phyloP scores from a whole-genome alignment of 768 basidiomycete genomes.

The Trametes villosa region DNA sequence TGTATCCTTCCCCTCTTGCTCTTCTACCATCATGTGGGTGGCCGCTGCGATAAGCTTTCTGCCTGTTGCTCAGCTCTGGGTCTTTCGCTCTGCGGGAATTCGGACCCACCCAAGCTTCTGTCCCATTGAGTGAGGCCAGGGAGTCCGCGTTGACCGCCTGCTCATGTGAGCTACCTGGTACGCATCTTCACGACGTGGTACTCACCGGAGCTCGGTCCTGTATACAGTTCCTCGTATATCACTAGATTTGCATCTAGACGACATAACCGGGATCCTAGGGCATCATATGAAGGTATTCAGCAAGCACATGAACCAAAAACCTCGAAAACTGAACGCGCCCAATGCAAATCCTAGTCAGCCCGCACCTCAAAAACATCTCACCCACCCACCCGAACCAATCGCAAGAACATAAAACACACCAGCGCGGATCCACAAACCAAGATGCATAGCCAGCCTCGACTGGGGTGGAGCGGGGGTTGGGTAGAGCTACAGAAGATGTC shows the following conservation, averaged over 20 bases:
- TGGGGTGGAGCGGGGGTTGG: no score
- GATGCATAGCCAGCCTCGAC: conserved; percentile 15
- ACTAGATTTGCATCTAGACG: no score
- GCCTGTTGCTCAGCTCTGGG: neutral
- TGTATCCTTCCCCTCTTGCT: neutral
- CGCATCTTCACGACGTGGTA: neutral
- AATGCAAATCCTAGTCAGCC: no score
- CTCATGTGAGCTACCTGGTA: neutral
- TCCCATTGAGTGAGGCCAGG: neutral
- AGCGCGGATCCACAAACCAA: neutral
- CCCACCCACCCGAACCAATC: neutral
- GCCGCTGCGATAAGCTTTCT: neutral
- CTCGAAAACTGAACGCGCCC: no score
- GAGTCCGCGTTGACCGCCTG: no score
- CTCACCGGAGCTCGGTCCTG: no score
- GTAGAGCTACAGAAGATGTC: conserved; percentile 25
- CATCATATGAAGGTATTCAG: no score
- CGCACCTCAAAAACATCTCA: neutral
- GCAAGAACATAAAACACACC: conserved; percentile 4
- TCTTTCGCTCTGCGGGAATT: neutral
- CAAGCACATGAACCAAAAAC: no score
- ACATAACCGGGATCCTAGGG: no score
- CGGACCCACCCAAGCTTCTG: neutral
- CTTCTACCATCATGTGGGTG: neutral
- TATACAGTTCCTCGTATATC: no score